Percentiles rank a stretch among this genome's conserved stretches.
Conservation (phyloP, 148 eudicot species). For the Rhododendron vialii region DNA sequence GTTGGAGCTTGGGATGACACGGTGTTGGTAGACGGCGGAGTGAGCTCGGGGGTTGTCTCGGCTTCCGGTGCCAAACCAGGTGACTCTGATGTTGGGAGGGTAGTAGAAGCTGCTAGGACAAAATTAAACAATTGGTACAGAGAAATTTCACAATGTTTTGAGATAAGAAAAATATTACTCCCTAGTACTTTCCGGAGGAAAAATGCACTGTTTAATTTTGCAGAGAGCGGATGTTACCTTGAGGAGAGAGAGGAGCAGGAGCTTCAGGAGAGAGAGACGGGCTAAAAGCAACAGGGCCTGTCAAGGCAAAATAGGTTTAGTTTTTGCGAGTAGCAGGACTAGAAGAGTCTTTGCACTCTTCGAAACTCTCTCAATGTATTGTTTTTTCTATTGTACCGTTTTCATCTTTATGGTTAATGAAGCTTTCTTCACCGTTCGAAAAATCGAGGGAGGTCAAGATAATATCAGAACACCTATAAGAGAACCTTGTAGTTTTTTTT, state of each 20-base stretch:
- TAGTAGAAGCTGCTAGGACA: slow-evolving; percentile 23
- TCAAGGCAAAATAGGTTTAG: not conserved
- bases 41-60: slow-evolving; percentile 33
- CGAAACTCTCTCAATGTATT: no score
- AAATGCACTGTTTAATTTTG: not conserved
- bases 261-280: slow-evolving; percentile 43
- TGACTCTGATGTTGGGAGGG: slow-evolving; percentile 25
- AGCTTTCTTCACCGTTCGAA: no score
- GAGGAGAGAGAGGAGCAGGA: slow-evolving; percentile 33
- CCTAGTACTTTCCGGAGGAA: not conserved
- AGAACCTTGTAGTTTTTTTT: no score
- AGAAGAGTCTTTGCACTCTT: no score
- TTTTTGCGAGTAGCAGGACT: no score
- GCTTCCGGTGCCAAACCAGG: slow-evolving; percentile 44
- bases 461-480: no score
- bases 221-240: slow-evolving; percentile 18
- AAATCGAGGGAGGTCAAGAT: no score
- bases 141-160: not conserved
- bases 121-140: not conserved
- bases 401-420: no score
- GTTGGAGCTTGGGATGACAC: slow-evolving; percentile 30
- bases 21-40: slow-evolving; percentile 38
- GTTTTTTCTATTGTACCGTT: no score
- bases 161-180: not conserved
- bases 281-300: slow-evolving; percentile 45